Base-by-base conservation (phyloP, 2,329 filamentous ascomycete genomes). In the Capronia coronata region DNA sequence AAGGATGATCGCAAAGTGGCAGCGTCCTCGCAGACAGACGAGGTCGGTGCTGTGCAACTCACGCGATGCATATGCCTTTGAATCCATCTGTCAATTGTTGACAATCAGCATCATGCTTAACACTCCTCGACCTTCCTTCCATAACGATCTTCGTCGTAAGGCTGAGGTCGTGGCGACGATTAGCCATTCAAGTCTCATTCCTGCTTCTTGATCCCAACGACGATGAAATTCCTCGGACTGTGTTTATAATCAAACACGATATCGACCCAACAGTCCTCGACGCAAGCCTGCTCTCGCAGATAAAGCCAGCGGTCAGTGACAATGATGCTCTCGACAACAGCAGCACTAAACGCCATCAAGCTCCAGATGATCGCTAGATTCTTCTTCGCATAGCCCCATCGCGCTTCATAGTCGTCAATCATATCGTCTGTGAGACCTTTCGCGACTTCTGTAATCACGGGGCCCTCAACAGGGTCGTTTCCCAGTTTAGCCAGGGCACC, bases 261-360 rank as follows among this genome's bases (percentile, higher is more conserved):
- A 71, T 97, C 88, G 3, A 95, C 90, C 93, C 93, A 98, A 52
- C 83, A 85, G 57, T 85, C 77, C 57, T 78, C 71, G 38, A 89
- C 82, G 5, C 83, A 71, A 35, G 84, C 78, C 43, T 94, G 86
- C 70, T 98, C 91, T 50, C 74, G 78, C 59, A 98, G 71, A 70
- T 84, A 98, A 54, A 86, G 71, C 86, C 88, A 98, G 39, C 93
- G 78, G 72, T 98, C 93, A 39, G 84, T 80, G 44, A 94, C 88
- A 61, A 98, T 91, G 51, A 94, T 73, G 25, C 88, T 87, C 72
- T 98, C 93, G 2, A 94, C 83, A 2, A 95, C 84, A 16, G 81
- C 81, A 2, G 91, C 90, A 65, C 88, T 94, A 62, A 95, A 96
- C 1, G 93, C 90, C 91, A 98, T 98, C 61, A 98, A 67, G 59